Conservation (phyloP, 257 asterid genomes). For the Solanum lycopersicoides region DNA sequence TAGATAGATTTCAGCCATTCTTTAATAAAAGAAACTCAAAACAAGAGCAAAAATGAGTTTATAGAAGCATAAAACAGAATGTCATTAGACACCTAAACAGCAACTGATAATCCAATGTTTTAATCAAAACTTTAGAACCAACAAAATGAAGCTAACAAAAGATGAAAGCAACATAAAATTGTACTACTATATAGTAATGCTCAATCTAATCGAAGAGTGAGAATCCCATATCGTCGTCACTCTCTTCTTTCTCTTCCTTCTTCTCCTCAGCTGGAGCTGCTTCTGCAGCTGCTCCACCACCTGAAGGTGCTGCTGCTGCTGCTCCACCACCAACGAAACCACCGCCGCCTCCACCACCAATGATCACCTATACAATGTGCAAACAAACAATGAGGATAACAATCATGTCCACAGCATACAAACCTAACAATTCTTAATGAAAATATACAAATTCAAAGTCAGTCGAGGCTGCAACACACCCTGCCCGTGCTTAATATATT, state of each 20-base stretch:
- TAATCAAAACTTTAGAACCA: constrained; percentile 8
- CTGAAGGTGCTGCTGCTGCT: constrained; percentile 52
- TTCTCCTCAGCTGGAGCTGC: constrained; percentile 56
- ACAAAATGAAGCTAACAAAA: constrained; percentile 6
- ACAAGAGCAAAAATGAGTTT: neutral
- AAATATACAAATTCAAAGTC: no score
- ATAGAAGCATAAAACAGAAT: neutral
- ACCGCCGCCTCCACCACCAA: constrained; percentile 60
- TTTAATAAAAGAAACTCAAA: neutral
- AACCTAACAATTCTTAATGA: neutral
- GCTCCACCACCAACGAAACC: constrained; percentile 39
- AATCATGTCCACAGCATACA: neutral
- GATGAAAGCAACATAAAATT: neutral
- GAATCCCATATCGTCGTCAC: constrained; percentile 61
- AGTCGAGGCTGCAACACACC: no score
- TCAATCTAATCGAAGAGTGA: constrained; percentile 45
- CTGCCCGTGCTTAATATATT: neutral
- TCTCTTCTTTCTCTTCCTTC: constrained; percentile 66
- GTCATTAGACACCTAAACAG: neutral
- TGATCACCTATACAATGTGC: constrained; percentile 41
- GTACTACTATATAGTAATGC: neutral
- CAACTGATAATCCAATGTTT: constrained; percentile 1
- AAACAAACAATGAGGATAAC: neutral
- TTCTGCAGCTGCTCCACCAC: constrained; percentile 51
- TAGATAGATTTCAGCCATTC: neutral